A percentile compares a stretch with the other conserved stretches of the same genome.
Conservation (phyloP, 352 stramenopile genomes). For the Pseudoperonospora humuli region DNA sequence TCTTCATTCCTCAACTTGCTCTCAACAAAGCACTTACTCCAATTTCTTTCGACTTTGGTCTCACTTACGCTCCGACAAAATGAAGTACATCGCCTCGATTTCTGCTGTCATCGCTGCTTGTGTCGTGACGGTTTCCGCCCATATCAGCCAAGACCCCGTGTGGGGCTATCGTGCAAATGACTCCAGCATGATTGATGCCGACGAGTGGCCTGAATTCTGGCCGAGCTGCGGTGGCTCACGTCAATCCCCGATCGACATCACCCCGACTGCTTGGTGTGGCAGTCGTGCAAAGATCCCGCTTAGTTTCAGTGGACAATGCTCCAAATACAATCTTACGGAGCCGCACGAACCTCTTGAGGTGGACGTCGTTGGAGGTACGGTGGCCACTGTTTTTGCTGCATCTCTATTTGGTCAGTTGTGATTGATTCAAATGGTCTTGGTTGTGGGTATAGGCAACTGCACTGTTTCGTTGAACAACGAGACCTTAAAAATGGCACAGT, state of each 20-base stretch:
- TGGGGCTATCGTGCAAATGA: conserved; percentile 12
- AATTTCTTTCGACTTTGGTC: background rate
- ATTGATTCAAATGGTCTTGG: background rate
- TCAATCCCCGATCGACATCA: conserved; percentile 28
- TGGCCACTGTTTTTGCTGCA: background rate
- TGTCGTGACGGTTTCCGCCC: conserved; percentile 2
- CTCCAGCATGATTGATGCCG: background rate
- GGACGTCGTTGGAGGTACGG: background rate
- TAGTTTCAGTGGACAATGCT: conserved; percentile 14
- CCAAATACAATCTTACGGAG: conserved; percentile 13
- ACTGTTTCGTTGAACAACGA: conserved; percentile 8
- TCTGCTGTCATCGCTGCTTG: conserved; percentile 2
- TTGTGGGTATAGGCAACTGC: background rate
- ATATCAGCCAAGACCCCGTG: background rate
- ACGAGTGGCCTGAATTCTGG: conserved; percentile 8
- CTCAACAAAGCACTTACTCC: background rate
- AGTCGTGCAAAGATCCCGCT: conserved; percentile 2
- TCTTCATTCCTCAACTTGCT: background rate
- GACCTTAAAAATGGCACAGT: conserved; percentile 23
- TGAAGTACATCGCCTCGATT: conserved; percentile 11
- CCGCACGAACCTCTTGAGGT: background rate
- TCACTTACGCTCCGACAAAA: background rate
- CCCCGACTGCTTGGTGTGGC: conserved; percentile 1
- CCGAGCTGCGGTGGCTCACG: conserved; percentile 4
- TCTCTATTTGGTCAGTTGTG: background rate